Base-by-base conservation (phyloP, 805 yeast genomes). In the Nakazawaea pomicola region DNA sequence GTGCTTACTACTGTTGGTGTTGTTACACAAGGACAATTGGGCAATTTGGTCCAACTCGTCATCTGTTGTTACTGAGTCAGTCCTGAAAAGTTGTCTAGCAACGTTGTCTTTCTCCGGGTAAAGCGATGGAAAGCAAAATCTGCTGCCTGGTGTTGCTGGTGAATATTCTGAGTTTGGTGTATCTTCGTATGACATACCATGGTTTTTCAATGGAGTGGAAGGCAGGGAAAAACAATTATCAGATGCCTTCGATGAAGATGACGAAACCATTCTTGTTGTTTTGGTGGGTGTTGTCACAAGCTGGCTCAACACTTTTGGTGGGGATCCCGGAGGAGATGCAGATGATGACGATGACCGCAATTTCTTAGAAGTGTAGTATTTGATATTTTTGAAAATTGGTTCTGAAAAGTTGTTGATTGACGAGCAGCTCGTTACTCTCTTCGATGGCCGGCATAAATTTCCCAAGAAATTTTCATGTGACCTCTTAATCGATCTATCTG, bases 131-230 rank as follows among this genome's bases (percentile, higher is more conserved):
- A n/a, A 14, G 15, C 17, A 28, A 2, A 14, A 25, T 16, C 64
- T 67, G 49, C 52, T 61, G 36, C 59, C 58, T 52, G 70, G 70
- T 8, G 62, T 67, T 44, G 64, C 60, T 43, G 72, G 67, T 49
- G 44, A 36, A 12, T 27, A 29, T 4, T 21, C 30, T 10, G 36
- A 34, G 9, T 30, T 23, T 16, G 43, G 43, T 5, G 39, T 40
- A 11, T 29, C 36, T 6, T 34, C 43, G 18, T 12, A 34, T 6
- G 31, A 40, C n/a, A 40, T 18, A 3, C 39, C 36, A 9, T 38
- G 36, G 16, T 33, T 33, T 11, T 16, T 33, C 12, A 21, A 14
- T 4, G 36, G 36, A 4, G 36, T 33, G n/a, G 36, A 33, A 14
- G 36, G 36, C 8, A 16, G 28, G 4, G 36, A 33, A n/a, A 23